Evolutionary conservation across 345 rosid genomes (phyloP), one percentile per base, ranked within the genome.

Genomic region (Excoecaria agallocha): DNA sequence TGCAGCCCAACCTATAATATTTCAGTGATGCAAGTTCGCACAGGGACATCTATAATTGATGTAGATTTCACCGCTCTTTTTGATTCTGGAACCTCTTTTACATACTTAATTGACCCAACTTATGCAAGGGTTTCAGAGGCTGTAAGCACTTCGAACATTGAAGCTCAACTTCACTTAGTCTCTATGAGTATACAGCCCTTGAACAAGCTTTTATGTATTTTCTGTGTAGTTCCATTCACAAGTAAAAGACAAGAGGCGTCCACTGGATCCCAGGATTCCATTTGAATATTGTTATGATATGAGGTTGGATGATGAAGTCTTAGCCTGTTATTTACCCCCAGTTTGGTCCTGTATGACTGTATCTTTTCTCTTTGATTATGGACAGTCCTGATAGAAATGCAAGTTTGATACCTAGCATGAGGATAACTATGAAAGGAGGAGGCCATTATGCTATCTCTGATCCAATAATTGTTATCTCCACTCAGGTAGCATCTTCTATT

Each of bases 1-100:
- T 82, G 86, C 89, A 93, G 98, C 75, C 98, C 89, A 49, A 82
- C 86, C 70, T 91, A 91, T 75, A 89, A 87, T 70, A 80, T 95
- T 59, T 87, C 88, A 5, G 84, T 82, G 59, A 86, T 91, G 70
- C 90, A 87, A 71, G 75, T 90, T 59, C 90, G 82, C 60, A 89
- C 87, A 39, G 99, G 96, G 70, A 87, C 85, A 37, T 77, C 87
- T 64, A 70, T 77, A 22, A 79, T 86, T 20, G 86, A 85, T 67
- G 84, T 69, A 30, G 90, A 91, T 71, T 76, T 89, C 49, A 84
- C 95, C 0, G 85, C 96, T 61, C 92, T 89, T 69, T 92, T 94
- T 79, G 89, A 91, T 81, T 86, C 96, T 12, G 88, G 96, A n/a
- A 93, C 98, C 70, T 91, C 98, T 3, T 95, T 95, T 77, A 91